Evolutionary conservation across 176 grass and related monocot genomes (phyloP).

Genomic region (Saccharum spontaneum): DNA sequence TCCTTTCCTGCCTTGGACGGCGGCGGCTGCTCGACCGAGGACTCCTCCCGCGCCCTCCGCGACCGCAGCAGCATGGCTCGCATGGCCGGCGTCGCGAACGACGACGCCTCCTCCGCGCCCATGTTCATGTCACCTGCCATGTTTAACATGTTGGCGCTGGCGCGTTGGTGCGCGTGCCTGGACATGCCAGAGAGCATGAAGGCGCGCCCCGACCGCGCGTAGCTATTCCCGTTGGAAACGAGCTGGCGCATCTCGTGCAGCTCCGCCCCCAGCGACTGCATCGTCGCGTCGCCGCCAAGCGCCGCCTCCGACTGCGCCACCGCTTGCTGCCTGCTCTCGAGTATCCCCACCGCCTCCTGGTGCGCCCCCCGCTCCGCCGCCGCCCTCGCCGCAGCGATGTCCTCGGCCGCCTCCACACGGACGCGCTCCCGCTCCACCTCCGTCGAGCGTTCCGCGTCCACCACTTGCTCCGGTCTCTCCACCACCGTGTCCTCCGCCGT

Average conservation of each 20-base stretch:
- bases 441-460: slow-evolving; percentile 1
- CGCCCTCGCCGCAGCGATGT: slow-evolving; percentile 40
- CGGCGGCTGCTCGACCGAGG: too few species aligned
- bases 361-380: slow-evolving; percentile 37
- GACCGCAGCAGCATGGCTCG: too few species aligned
- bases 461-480: background rate
- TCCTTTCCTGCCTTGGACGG: too few species aligned
- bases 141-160: background rate
- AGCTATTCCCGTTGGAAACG: slow-evolving; percentile 20
- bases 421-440: slow-evolving; percentile 48
- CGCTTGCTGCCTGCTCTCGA: slow-evolving; percentile 30
- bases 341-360: slow-evolving; percentile 39
- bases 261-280: background rate
- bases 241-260: slow-evolving; percentile 23
- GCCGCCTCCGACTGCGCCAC: slow-evolving; percentile 22
- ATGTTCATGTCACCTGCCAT: too few species aligned
- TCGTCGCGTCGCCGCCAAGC: background rate
- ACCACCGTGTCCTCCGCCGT: slow-evolving; percentile 34
- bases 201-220: slow-evolving; percentile 35
- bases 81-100: too few species aligned
- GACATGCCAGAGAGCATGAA: slow-evolving; percentile 35
- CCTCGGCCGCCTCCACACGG: slow-evolving; percentile 39
- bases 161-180: slow-evolving; percentile 39
- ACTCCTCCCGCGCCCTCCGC: too few species aligned
- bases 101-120: too few species aligned